Conservation (phyloP, 257 asterid genomes). For the Solanum sitiens region DNA sequence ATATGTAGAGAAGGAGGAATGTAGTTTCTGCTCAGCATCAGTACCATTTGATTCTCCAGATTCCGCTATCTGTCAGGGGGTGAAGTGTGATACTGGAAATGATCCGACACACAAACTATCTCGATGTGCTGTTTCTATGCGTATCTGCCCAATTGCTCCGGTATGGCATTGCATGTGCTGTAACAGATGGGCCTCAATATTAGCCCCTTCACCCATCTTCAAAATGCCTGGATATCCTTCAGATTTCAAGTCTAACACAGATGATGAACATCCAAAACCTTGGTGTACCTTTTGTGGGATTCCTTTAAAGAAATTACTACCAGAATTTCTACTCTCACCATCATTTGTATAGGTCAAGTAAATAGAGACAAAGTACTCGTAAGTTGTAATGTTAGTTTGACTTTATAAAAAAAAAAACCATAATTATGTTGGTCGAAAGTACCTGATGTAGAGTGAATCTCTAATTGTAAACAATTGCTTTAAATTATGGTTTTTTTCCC, state of each 20-base stretch:
- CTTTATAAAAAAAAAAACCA: background rate
- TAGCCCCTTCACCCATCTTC: slow-evolving; percentile 46
- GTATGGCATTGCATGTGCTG: slow-evolving; percentile 79
- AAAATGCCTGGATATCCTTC: slow-evolving; percentile 36
- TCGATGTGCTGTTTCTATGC: slow-evolving; percentile 67
- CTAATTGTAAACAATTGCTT: background rate
- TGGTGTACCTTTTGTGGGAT: slow-evolving; percentile 82
- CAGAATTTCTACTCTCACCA: slow-evolving; percentile 57
- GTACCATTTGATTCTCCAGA: slow-evolving; percentile 75
- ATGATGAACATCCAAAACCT: slow-evolving; percentile 29
- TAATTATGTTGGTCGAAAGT: background rate
- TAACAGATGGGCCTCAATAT: slow-evolving; percentile 36
- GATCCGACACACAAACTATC: slow-evolving; percentile 38
- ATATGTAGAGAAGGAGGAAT: slow-evolving; percentile 38
- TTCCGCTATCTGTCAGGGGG: slow-evolving; percentile 50
- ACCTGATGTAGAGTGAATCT: background rate
- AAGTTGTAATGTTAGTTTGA: background rate
- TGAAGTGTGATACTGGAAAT: slow-evolving; percentile 10
- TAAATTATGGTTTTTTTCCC: background rate
- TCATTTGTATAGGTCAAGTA: slow-evolving; percentile 32
- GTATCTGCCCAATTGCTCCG: slow-evolving; percentile 46
- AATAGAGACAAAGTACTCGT: background rate
- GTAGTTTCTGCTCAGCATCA: slow-evolving; percentile 59
- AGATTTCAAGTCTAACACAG: slow-evolving; percentile 24
- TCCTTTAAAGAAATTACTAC: slow-evolving; percentile 64